These are phyloP conservation scores for Calocybe indica DNA, from an alignment of 768 basidiomycete species.

Conservation along the genomic window DNA sequence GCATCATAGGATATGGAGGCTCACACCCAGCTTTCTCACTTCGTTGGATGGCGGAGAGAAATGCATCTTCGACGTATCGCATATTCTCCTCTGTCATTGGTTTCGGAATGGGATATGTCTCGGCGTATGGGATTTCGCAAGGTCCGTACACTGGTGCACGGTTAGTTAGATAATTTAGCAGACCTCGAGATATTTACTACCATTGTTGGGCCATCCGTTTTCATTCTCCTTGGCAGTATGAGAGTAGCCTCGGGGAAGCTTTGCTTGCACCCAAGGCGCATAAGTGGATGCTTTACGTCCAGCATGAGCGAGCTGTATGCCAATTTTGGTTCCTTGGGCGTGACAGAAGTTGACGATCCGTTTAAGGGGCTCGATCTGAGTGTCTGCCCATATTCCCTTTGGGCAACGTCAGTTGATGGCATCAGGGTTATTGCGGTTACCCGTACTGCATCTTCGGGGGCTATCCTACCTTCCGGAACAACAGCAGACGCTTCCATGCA, in stretches of 20 bases:
- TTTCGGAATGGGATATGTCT: conserved; percentile 49
- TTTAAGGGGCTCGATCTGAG: conserved; percentile 64
- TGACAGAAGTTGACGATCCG: conserved; percentile 73
- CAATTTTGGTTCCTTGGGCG: conserved; percentile 62
- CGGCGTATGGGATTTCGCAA: conserved; percentile 48
- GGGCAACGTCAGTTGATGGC: background rate
- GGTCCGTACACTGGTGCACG: conserved; percentile 51
- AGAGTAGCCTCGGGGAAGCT: conserved; percentile 23
- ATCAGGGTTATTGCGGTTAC: background rate
- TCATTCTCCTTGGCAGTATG: conserved; percentile 42
- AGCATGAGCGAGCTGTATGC: conserved; percentile 77
- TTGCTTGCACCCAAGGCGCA: conserved; percentile 58
- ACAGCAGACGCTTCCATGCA: conserved; percentile 73
- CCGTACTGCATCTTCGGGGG: conserved; percentile 61
- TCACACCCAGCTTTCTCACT: conserved; percentile 58
- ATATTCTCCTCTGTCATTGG: conserved; percentile 53
- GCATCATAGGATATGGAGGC: conserved; percentile 10
- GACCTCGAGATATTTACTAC: conserved; percentile 22
- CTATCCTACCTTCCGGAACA: conserved; percentile 70
- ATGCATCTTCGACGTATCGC: conserved; percentile 53
- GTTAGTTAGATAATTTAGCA: background rate
- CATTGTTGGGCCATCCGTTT: conserved; percentile 64
- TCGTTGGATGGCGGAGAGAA: conserved; percentile 44
- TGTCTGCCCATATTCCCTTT: conserved; percentile 70
- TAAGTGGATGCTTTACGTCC: conserved; percentile 64